Percentiles rank a stretch among this genome's conserved stretches.
Evolutionary conservation across 148 eudicot genomes (phyloP).

Genomic region (Cornus suecica): DNA sequence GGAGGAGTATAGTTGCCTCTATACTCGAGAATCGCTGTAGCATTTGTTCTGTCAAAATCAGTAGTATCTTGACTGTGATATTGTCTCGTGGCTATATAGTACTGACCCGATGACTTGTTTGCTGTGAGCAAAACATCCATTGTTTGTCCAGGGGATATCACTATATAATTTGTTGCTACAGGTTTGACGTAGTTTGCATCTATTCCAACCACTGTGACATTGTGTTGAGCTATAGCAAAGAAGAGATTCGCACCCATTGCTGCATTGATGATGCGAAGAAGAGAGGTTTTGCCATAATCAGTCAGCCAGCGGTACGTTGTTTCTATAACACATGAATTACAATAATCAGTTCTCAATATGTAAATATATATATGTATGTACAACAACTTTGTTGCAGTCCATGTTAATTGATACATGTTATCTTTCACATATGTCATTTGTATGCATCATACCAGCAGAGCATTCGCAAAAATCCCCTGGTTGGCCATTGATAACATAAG

Average conservation of each 20-base stretch:
- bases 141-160: constrained; percentile 2
- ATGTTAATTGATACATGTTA: too few relatives aligned
- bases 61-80: background rate
- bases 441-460: background rate
- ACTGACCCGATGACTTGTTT: background rate
- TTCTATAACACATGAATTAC: background rate
- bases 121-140: background rate
- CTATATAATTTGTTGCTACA: background rate
- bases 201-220: background rate
- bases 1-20: constrained; percentile 13
- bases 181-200: background rate
- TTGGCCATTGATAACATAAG: background rate
- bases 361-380: too few relatives aligned
- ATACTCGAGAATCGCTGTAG: constrained; percentile 14
- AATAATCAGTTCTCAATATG: too few relatives aligned
- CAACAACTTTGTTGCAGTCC: too few relatives aligned
- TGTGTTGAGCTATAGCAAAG: background rate
- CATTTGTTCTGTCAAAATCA: background rate
- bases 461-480: background rate
- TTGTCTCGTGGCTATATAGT: background rate
- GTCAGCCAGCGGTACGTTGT: background rate
- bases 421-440: too few relatives aligned
- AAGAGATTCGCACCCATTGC: background rate
- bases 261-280: background rate
- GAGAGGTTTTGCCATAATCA: background rate